These are phyloP conservation scores for Cunninghamia lanceolata DNA, from an alignment of 75 land plant species.

Conservation along the genomic window DNA sequence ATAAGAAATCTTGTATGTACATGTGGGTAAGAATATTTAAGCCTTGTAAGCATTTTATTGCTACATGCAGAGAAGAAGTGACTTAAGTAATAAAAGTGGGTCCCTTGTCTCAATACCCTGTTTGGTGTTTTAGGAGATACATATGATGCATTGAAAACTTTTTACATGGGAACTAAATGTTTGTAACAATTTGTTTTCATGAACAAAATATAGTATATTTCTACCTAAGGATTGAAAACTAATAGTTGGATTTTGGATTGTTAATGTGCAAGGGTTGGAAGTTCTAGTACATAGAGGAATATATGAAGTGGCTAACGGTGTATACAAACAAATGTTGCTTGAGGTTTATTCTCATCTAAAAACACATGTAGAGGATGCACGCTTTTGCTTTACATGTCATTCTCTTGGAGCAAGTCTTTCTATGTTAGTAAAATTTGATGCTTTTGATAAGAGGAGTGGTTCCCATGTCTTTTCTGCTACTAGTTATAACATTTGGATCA, in stretches of 20 bases:
- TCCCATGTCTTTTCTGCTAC: constrained; percentile 55
- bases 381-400: constrained; percentile 86
- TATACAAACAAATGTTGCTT: constrained; percentile 84
- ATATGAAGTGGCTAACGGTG: constrained; percentile 90
- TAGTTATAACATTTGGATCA: constrained; percentile 87
- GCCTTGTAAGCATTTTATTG: not conserved
- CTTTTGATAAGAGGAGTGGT: constrained; percentile 63
- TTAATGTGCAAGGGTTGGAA: constrained; percentile 48
- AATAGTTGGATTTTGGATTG: not conserved
- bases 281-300: constrained; percentile 90
- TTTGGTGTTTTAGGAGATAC: not conserved
- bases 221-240: not conserved
- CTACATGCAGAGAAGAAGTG: not conserved
- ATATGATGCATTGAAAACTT: not conserved
- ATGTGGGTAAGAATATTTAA: not conserved
- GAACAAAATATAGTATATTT: not conserved
- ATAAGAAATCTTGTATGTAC: not conserved
- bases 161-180: not conserved
- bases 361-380: constrained; percentile 48
- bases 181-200: not conserved
- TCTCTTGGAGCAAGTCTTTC: constrained; percentile 94
- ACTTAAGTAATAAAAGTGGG: not conserved
- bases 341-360: constrained; percentile 59
- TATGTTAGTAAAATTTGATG: constrained; percentile 79
- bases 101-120: not conserved